Evolutionary conservation across 192 early-diverging fungal species (phyloP), one percentile per base, ranked within the genome.

Genomic region (Obelidium mucronatum): DNA sequence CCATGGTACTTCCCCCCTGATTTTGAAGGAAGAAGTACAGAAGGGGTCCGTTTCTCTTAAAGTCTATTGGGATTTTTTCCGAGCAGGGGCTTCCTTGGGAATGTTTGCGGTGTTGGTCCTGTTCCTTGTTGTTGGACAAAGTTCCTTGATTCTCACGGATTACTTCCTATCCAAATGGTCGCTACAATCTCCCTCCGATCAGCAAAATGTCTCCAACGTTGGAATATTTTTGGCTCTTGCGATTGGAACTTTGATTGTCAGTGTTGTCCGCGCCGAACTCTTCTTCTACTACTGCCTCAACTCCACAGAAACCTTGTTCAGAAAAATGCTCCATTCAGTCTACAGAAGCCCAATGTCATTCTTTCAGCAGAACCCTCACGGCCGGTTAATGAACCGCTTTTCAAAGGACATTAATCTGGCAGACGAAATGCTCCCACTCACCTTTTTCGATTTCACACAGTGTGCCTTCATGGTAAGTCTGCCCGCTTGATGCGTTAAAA

Each of bases 121-220:
- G 24, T 53, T 75, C n/a, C 59, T 88, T 53, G 48, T 86, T 15
- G 22, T 84, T 22, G 84, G 44, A 19, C 77, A 88, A 73, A 73
- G 51, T 28, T 36, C 79, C 1, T 48, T 74, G 31, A 74, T 85
- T 52, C 67, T 73, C 3, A 81, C 84, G 1, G 88, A 91, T 78
- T 88, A 81, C 70, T 92, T 83, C 81, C 63, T 92, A 37, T 78
- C 90, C 3, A 74, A 73, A 0, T 92, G 91, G 91, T 76, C 91
- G 8, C 35, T 58, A 8, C 37, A 61, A 17, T 39, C 74, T 19
- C 44, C 68, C 0, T 72, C 62, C 3, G 82, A 83, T 30, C 89
- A 91, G 60, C n/a, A 54, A 2, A 48, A 74, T 0, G 53, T 78
- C 1, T 67, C 66, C 19, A 82, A 86, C 53, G 78, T 83, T 1